These are phyloP conservation scores for Didymella keratinophila DNA, from an alignment of 2,329 filamentous ascomycete species.

Conservation along the genomic window DNA sequence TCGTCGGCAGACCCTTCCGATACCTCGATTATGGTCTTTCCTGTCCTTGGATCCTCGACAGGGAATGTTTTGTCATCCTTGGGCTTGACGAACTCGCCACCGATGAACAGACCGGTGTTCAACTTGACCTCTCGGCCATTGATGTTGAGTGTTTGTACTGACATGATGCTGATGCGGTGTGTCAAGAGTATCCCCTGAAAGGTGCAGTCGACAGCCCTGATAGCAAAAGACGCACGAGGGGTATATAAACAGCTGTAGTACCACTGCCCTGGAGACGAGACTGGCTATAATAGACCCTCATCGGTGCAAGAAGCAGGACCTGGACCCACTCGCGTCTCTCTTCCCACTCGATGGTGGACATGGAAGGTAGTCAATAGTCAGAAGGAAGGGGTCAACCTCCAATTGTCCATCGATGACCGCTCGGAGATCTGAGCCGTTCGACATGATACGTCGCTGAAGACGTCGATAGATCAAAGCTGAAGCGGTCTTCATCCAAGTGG, in stretches of 20 bases:
- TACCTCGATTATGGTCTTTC: constrained; percentile 18
- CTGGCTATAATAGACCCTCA: constrained; percentile 12
- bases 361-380: not conserved
- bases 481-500: too few relatives aligned
- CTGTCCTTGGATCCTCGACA: constrained; percentile 27
- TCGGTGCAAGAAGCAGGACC: not conserved
- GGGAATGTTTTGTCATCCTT: constrained; percentile 21
- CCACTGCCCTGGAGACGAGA: not conserved
- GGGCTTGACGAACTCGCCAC: constrained; percentile 54
- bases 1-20: constrained; percentile 18
- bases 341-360: not conserved
- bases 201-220: not conserved
- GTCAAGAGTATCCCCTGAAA: not conserved
- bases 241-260: not conserved
- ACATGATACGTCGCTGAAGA: not conserved
- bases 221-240: not conserved
- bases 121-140: constrained; percentile 18
- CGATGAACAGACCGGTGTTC: constrained; percentile 55
- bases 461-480: not conserved
- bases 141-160: constrained; percentile 17
- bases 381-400: not conserved
- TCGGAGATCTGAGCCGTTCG: not conserved
- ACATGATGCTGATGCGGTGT: not conserved
- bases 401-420: not conserved
- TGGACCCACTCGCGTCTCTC: not conserved